phyloP scores from a whole-genome alignment of 2,329 filamentous ascomycete genomes.

The Neoarthrinium moseri region DNA sequence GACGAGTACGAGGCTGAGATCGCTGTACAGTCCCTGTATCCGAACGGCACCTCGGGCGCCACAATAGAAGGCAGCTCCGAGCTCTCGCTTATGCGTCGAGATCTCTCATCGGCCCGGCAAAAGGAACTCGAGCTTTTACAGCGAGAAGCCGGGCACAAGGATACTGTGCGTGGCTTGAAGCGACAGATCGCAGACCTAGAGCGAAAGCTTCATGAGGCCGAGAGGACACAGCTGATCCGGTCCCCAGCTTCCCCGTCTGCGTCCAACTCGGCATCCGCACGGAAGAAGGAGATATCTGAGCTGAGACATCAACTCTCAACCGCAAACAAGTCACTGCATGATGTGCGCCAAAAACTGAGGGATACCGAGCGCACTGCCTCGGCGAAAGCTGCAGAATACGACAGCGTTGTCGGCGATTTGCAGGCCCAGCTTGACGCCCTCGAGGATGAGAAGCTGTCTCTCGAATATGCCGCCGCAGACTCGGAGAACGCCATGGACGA shows the following conservation, averaged over 20 bases:
- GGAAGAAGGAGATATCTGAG: constrained; percentile 56
- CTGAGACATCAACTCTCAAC: constrained; percentile 33
- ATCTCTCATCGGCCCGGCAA: constrained; percentile 62
- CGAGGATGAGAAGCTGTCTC: constrained; percentile 55
- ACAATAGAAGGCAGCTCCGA: constrained; percentile 46
- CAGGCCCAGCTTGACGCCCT: constrained; percentile 67
- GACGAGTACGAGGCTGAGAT: constrained; percentile 51
- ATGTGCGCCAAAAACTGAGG: constrained; percentile 47
- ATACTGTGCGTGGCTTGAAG: constrained; percentile 62
- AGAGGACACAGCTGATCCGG: constrained; percentile 23
- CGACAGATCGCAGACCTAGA: constrained; percentile 66
- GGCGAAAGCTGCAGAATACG: constrained; percentile 27
- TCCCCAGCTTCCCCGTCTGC: constrained; percentile 35
- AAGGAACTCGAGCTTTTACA: constrained; percentile 65
- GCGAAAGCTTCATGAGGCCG: constrained; percentile 63
- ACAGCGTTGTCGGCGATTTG: constrained; percentile 49
- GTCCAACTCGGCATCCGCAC: constrained; percentile 49
- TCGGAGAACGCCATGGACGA: constrained; percentile 52
- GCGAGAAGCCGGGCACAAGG: constrained; percentile 64
- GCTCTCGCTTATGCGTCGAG: constrained; percentile 59
- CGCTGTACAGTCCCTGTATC: constrained; percentile 29
- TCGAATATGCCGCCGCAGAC: constrained; percentile 59
- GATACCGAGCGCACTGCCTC: constrained; percentile 42
- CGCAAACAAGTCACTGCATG: constrained; percentile 42
- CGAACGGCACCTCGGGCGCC: constrained; percentile 27